Base-by-base conservation (phyloP, 2,329 filamentous ascomycete genomes). In the Aureobasidium vineae region DNA sequence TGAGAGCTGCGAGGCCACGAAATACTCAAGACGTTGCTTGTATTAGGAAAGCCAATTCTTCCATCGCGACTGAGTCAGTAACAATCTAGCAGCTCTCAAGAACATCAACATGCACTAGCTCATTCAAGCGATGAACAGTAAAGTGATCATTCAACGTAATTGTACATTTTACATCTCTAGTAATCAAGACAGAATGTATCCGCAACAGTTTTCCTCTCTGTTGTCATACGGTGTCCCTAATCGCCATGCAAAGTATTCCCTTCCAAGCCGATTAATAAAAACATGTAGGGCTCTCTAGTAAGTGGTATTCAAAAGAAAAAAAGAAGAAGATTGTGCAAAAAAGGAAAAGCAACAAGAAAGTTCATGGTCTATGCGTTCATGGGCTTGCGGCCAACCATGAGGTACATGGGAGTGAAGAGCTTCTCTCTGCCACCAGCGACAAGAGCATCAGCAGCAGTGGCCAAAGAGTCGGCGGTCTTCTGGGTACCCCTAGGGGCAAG, bases 361-460 rank as follows among this genome's bases (percentile, higher is more conserved):
- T 28, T 26, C 47, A 26, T 64, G 26, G n/a, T 38, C 45, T 54
- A 64, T 31, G 61, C 61, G 31, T 65, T 65, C 67, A 68, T 68
- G 49, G 94, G 92, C 84, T 97, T 97, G 80, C 91, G 88, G 68
- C 87, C 94, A 68, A 97, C 86, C 91, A 97, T 97, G 75, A 98
- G 83, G 81, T 97, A 97, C 94, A 98, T 98, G 66, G 94, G 94
- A 1, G 94, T 98, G 81, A 98, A 98, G n/a, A 98, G 85, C 78
- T 96, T 90, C 81, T 93, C 84, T 77, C 87, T 86, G 41, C 88
- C 94, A 79, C 94, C 94, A 56, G 90, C 91, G 26, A 97, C 93
- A 61, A 98, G 82, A 73, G 87, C 90, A 78, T 97, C 93, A 13
- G 86, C 92, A 38, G 91, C 93, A 67, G 88, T 75, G 6, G 90